phyloP scores from a whole-genome alignment of 768 basidiomycete genomes.

The Kwoniella newhampshirensis region DNA sequence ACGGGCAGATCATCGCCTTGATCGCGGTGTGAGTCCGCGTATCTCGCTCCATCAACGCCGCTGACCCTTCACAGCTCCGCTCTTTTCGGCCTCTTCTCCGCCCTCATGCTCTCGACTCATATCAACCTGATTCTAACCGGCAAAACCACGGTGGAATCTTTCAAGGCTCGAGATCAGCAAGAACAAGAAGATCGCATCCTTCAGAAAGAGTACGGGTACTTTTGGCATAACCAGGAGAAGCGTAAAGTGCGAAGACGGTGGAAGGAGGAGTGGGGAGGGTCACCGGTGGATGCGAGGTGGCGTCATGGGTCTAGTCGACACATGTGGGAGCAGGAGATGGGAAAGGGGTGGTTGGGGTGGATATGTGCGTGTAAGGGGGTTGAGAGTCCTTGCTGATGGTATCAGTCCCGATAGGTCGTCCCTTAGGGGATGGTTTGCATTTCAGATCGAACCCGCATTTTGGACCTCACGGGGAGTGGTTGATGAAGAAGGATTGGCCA shows the following conservation, averaged over 20 bases:
- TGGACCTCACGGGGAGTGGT: slow-evolving; percentile 51
- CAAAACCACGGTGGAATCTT: slow-evolving; percentile 78
- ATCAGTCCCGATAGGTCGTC: slow-evolving; percentile 47
- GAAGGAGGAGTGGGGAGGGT: slow-evolving; percentile 78
- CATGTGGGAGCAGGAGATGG: slow-evolving; percentile 85
- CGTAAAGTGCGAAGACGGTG: slow-evolving; percentile 57
- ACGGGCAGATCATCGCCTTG: slow-evolving; percentile 69
- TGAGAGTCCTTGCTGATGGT: slow-evolving; percentile 50
- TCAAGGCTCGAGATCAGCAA: slow-evolving; percentile 62
- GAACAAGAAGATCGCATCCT: slow-evolving; percentile 65
- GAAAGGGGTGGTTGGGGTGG: slow-evolving; percentile 67
- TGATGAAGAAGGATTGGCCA: slow-evolving; percentile 50
- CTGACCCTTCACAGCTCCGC: slow-evolving; percentile 61
- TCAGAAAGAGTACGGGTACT: slow-evolving; percentile 60
- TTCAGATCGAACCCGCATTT: slow-evolving; percentile 49
- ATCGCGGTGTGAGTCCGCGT: slow-evolving; percentile 72
- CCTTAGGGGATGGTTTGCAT: slow-evolving; percentile 48
- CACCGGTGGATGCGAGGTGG: slow-evolving; percentile 79
- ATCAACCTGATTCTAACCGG: slow-evolving; percentile 63
- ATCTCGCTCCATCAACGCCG: neutral
- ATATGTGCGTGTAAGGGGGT: slow-evolving; percentile 60
- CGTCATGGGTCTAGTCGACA: slow-evolving; percentile 65
- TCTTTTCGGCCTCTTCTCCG: slow-evolving; percentile 71
- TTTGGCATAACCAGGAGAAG: slow-evolving; percentile 55
- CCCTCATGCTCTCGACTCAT: slow-evolving; percentile 63